Conservation (phyloP, 139 green algal genomes). For the Gonium pectorale region DNA sequence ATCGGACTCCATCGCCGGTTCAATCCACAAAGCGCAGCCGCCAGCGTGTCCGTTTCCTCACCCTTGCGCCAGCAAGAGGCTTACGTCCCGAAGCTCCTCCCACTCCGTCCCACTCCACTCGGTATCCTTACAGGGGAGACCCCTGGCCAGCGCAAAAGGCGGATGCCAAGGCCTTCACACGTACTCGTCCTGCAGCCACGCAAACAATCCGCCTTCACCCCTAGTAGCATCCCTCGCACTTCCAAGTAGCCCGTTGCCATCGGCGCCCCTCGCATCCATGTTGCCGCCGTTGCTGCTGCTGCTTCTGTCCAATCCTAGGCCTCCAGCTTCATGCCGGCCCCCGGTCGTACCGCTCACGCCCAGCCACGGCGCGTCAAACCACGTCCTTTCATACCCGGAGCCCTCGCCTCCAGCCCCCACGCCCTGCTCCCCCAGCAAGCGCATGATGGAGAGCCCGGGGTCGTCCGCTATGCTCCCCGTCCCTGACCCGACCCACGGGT, state of each 20-base stretch:
- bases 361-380: not conserved
- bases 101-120: too few species aligned
- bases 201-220: not conserved
- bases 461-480: too few species aligned
- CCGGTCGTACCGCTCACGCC: not conserved
- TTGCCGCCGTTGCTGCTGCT: not conserved
- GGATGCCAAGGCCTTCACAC: too few species aligned
- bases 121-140: too few species aligned
- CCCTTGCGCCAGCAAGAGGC: too few species aligned
- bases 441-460: not conserved
- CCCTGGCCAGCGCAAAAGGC: too few species aligned
- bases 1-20: too few species aligned
- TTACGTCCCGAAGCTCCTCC: too few species aligned
- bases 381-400: too few species aligned
- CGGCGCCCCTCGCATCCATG: not conserved
- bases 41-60: too few species aligned
- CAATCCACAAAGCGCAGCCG: too few species aligned
- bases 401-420: too few species aligned
- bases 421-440: not conserved
- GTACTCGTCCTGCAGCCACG: not conserved
- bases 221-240: not conserved
- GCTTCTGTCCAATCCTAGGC: not conserved
- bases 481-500: not conserved
- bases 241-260: not conserved
- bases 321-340: not conserved